phyloP scores from a whole-genome alignment of 345 rosid genomes.

The Pelargonium nanum region DNA sequence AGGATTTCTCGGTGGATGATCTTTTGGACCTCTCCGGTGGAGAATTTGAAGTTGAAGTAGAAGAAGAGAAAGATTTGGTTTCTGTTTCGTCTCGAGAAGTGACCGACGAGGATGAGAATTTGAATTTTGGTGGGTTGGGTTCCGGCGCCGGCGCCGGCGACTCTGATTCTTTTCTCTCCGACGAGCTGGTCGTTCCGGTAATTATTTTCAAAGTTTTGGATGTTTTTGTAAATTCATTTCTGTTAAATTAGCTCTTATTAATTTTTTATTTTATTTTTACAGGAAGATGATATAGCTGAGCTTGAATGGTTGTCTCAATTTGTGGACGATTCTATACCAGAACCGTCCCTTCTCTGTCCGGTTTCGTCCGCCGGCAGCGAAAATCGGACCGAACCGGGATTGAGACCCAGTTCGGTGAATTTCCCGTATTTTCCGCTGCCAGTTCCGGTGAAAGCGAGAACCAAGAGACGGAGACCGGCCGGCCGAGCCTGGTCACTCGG shows the following conservation, averaged over 20 bases:
- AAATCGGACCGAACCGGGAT: background rate
- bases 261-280: background rate
- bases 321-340: conserved; percentile 38
- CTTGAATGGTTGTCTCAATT: conserved; percentile 54
- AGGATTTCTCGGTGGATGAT: conserved; percentile 59
- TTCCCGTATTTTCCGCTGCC: conserved; percentile 11
- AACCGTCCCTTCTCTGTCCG: conserved; percentile 16
- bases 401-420: background rate
- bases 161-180: conserved; percentile 1
- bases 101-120: conserved; percentile 26
- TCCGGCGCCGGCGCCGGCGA: conserved; percentile 18
- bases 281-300: conserved; percentile 39
- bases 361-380: background rate
- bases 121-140: too few species aligned
- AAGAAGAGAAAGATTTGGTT: conserved; percentile 29
- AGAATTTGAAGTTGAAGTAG: conserved; percentile 28
- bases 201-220: background rate
- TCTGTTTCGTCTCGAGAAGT: conserved; percentile 29
- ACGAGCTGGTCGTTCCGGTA: conserved; percentile 31
- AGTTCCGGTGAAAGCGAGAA: conserved; percentile 37
- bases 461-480: conserved; percentile 24
- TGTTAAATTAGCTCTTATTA: too few species aligned
- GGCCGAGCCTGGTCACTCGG: conserved; percentile 23
- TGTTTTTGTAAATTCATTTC: background rate
- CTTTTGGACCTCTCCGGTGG: conserved; percentile 52